phyloP scores from a whole-genome alignment of 169 alveolate species.

The Eimeria acervulina region DNA sequence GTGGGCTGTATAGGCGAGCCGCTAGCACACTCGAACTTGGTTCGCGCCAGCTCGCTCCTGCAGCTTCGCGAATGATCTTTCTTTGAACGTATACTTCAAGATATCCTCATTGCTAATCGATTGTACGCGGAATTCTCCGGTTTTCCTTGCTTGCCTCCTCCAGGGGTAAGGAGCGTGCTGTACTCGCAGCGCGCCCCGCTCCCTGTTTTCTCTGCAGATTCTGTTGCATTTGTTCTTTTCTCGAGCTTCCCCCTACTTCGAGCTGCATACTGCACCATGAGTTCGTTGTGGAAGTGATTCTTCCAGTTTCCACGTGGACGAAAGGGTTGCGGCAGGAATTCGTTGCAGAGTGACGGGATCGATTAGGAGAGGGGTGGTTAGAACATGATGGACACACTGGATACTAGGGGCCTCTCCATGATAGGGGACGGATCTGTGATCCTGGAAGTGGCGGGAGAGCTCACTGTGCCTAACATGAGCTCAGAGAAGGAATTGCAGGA shows the following conservation, averaged over 20 bases:
- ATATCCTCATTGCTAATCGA: background rate
- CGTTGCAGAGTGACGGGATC: background rate
- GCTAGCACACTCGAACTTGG: background rate
- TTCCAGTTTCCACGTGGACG: background rate
- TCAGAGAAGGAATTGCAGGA: constrained; percentile 52
- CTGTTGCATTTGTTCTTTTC: background rate
- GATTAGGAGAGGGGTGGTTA: background rate
- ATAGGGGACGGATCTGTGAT: constrained; percentile 33
- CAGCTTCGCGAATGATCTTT: background rate
- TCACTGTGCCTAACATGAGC: constrained; percentile 46
- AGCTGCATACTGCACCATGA: background rate
- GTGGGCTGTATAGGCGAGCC: background rate
- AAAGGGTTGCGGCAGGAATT: background rate
- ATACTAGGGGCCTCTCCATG: background rate
- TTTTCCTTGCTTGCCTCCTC: background rate
- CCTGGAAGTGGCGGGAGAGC: constrained; percentile 52
- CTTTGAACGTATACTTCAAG: background rate
- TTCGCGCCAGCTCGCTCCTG: background rate
- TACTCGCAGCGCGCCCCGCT: background rate
- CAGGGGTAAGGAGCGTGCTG: background rate
- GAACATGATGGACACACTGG: background rate
- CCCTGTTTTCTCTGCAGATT: background rate
- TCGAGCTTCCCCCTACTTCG: background rate
- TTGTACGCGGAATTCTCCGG: background rate
- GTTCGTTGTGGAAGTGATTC: background rate